Conservation (phyloP, 2,329 filamentous ascomycete species). For the Beauveria pseudobassiana region DNA sequence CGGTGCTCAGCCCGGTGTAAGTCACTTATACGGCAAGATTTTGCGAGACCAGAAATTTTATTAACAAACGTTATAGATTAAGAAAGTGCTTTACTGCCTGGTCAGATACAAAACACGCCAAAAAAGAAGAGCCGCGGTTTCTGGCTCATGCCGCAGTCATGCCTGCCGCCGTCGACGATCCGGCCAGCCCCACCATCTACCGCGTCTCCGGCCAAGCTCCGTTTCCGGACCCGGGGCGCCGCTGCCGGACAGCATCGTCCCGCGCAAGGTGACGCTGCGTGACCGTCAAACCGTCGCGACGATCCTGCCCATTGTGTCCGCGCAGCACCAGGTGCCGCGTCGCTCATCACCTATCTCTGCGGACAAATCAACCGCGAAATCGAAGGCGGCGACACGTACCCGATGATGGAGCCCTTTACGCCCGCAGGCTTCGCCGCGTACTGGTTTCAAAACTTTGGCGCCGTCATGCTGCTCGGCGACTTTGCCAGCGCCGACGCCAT, state of each 20-base stretch:
- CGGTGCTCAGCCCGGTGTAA: not conserved
- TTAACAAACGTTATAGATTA: not conserved
- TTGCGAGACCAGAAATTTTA: not conserved
- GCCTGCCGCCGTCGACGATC: conserved; percentile 75
- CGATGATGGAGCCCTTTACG: conserved; percentile 71
- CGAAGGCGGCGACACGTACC: conserved; percentile 85
- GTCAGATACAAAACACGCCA: not conserved
- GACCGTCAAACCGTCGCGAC: conserved; percentile 80
- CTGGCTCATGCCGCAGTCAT: conserved; percentile 35
- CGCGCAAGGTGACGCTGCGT: conserved; percentile 72
- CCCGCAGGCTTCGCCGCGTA: conserved; percentile 71
- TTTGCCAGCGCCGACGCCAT: conserved; percentile 56
- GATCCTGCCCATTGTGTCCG: conserved; percentile 71
- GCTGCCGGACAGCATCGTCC: conserved; percentile 60
- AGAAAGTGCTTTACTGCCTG: not conserved
- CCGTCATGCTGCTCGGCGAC: conserved; percentile 77
- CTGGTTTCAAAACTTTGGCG: conserved; percentile 88
- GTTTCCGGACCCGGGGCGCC: conserved; percentile 52
- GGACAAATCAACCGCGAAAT: conserved; percentile 86
- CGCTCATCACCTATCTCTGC: conserved; percentile 68
- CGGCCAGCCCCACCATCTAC: conserved; percentile 61
- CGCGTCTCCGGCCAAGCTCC: conserved; percentile 59
- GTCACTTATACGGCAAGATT: not conserved
- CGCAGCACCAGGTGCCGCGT: conserved; percentile 60
- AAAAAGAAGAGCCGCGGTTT: not conserved